These are phyloP conservation scores for Coprinellus aureogranulatus DNA, from an alignment of 768 basidiomycete species.

Conservation along the genomic window DNA sequence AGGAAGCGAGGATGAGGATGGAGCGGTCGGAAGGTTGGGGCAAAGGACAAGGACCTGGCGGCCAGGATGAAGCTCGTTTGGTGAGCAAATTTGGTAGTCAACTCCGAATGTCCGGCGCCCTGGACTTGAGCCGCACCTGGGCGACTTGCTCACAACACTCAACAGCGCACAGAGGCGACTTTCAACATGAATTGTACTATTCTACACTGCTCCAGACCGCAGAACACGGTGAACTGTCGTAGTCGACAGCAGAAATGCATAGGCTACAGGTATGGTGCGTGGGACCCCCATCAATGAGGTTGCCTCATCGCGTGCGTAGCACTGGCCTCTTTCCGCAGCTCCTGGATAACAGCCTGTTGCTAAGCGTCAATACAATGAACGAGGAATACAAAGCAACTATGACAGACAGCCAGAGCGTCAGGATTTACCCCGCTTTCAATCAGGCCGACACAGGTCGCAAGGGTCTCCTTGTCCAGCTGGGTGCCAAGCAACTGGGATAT, in stretches of 20 bases:
- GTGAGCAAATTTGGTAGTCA: constrained; percentile 19
- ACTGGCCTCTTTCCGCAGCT: constrained; percentile 61
- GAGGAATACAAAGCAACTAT: constrained; percentile 2
- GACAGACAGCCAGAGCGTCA: constrained; percentile 78
- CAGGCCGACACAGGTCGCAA: constrained; percentile 90
- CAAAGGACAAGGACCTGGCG: constrained; percentile 2
- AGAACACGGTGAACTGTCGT: too few relatives aligned
- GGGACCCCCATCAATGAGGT: constrained; percentile 8
- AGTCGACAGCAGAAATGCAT: neutral
- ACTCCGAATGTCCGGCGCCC: constrained; percentile 21
- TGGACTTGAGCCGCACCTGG: constrained; percentile 5
- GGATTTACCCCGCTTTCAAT: constrained; percentile 92
- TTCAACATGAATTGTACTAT: too few relatives aligned
- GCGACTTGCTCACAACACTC: neutral
- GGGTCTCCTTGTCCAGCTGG: constrained; percentile 82
- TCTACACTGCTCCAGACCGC: too few relatives aligned
- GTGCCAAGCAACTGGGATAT: constrained; percentile 89
- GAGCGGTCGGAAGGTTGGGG: constrained; percentile 13
- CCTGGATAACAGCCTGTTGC: constrained; percentile 78
- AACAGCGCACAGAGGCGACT: too few relatives aligned
- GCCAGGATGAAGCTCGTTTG: constrained; percentile 7
- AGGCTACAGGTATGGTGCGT: constrained; percentile 3
- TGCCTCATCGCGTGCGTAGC: constrained; percentile 12
- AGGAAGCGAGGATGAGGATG: constrained; percentile 5
- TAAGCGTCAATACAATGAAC: constrained; percentile 11